A percentile compares a stretch with the other conserved stretches of the same genome.
These are phyloP conservation scores for Chrysanthemum makinoi DNA, from an alignment of 129 eudicot genomes.

Conservation along the genomic window DNA sequence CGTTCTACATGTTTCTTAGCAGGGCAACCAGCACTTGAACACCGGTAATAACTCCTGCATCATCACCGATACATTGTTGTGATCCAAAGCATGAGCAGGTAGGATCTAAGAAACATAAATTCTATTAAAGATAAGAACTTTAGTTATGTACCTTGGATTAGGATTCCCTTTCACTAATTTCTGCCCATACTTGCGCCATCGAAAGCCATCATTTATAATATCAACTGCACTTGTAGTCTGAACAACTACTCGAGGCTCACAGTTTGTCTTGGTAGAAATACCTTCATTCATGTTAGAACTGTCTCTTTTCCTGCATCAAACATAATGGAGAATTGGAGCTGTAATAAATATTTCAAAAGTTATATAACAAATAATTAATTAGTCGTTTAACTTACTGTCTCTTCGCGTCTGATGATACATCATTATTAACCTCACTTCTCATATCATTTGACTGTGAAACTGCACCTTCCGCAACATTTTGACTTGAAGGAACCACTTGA, in stretches of 20 bases:
- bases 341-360: neutral
- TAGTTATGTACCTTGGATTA: conserved; percentile 65
- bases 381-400: conserved; percentile 54
- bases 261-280: conserved; percentile 41
- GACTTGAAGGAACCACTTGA: conserved; percentile 23
- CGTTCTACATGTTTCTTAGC: conserved; percentile 81
- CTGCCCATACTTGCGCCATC: conserved; percentile 98
- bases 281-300: conserved; percentile 31
- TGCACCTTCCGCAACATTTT: conserved; percentile 27
- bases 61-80: neutral
- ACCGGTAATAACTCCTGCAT: conserved; percentile 75
- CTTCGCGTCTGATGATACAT: conserved; percentile 46
- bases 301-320: conserved; percentile 61
- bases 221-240: conserved; percentile 82
- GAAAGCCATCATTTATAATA: conserved; percentile 81
- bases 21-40: conserved; percentile 69
- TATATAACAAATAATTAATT: conserved; percentile 6
- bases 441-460: conserved; percentile 38
- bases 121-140: neutral
- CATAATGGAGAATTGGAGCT: neutral
- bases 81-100: neutral
- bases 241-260: conserved; percentile 65
- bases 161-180: conserved; percentile 87
- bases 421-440: conserved; percentile 38
- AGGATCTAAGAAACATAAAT: neutral